These are phyloP conservation scores for Malania oleifera DNA, from an alignment of 164 flowering plant genomes.

Conservation along the genomic window DNA sequence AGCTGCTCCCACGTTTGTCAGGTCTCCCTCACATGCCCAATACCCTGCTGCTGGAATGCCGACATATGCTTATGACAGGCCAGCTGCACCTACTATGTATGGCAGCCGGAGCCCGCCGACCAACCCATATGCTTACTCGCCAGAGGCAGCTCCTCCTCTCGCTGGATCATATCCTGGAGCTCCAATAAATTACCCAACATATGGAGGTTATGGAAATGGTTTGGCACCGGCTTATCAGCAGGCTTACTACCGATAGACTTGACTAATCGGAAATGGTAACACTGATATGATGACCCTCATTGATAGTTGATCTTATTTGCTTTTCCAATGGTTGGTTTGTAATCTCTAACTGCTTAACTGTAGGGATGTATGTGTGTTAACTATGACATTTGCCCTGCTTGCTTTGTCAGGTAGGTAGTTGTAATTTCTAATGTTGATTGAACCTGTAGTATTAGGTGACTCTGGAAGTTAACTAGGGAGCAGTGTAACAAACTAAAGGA, in stretches of 20 bases:
- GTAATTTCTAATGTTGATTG: conserved; percentile 37
- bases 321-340: conserved; percentile 31
- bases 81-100: conserved; percentile 51
- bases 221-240: conserved; percentile 56
- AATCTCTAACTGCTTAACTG: conserved; percentile 50
- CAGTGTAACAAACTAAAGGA: conserved; percentile 14
- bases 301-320: conserved; percentile 26
- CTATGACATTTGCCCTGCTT: conserved; percentile 19
- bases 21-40: conserved; percentile 60
- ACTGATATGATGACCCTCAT: conserved; percentile 40
- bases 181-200: conserved; percentile 46
- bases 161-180: conserved; percentile 47
- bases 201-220: conserved; percentile 42
- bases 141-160: conserved; percentile 26
- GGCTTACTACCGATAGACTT: conserved; percentile 63
- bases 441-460: conserved; percentile 50
- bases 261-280: conserved; percentile 35
- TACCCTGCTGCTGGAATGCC: conserved; percentile 50
- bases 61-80: conserved; percentile 45
- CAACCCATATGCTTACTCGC: conserved; percentile 24
- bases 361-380: conserved; percentile 49
- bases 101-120: conserved; percentile 67
- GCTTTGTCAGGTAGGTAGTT: conserved; percentile 25
- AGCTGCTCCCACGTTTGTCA: conserved; percentile 53
- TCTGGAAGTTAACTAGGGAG: conserved; percentile 42